Percentiles rank a stretch among this genome's conserved stretches.
Conservation (phyloP, 1,139 yeast genomes). For the Ogataea hybrid region DNA sequence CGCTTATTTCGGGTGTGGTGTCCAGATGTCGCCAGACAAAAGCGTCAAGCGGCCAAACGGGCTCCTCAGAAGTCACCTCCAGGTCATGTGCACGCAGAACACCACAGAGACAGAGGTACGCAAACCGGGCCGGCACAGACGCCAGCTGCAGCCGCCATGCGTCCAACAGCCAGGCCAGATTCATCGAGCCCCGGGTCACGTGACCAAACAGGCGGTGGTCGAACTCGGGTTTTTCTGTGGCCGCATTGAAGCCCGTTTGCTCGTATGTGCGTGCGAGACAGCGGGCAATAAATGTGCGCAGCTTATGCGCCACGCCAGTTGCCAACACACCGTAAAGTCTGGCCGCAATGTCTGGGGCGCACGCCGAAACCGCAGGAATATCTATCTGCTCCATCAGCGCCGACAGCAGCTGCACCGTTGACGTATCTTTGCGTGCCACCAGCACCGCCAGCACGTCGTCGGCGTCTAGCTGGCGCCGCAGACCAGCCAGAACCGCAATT, state of each 20-base stretch:
- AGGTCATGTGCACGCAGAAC: neutral
- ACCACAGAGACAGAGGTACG: neutral
- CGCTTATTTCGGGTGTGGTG: neutral
- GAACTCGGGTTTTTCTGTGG: conserved; percentile 14
- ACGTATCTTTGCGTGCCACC: neutral
- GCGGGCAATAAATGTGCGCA: conserved; percentile 29
- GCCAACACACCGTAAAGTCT: conserved; percentile 13
- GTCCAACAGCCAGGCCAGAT: neutral
- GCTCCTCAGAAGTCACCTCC: too few species aligned
- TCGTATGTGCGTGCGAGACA: conserved; percentile 43
- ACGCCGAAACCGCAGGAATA: neutral
- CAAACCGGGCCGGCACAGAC: neutral
- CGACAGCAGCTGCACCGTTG: conserved; percentile 8
- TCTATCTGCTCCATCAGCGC: neutral
- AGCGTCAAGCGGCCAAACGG: neutral
- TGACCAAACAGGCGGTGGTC: conserved; percentile 12
- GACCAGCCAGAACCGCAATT: neutral
- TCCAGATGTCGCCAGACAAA: neutral
- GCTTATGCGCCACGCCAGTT: neutral
- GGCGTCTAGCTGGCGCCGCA: neutral
- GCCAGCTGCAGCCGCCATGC: too few species aligned
- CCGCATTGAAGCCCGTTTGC: conserved; percentile 29
- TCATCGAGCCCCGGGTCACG: conserved; percentile 8
- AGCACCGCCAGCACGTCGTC: neutral
- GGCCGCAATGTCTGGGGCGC: conserved; percentile 14